These are phyloP conservation scores for Solanum tarijense DNA, from an alignment of 257 asterid species.

Conservation along the genomic window DNA sequence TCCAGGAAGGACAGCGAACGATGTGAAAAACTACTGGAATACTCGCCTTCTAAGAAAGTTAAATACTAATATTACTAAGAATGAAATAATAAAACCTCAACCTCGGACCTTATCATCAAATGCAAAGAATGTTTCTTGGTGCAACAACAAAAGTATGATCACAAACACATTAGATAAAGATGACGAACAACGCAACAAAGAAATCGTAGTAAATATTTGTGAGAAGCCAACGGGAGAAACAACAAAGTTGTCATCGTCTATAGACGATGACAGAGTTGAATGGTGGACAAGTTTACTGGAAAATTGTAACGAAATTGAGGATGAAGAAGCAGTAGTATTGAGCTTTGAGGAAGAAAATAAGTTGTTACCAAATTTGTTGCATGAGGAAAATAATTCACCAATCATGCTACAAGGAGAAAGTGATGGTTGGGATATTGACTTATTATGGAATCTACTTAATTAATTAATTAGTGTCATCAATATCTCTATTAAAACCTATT, in stretches of 20 bases:
- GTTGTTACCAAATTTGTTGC: neutral
- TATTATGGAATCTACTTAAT: neutral
- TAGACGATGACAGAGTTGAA: neutral
- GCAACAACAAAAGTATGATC: neutral
- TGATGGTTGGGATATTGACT: neutral
- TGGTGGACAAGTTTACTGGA: neutral
- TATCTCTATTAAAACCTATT: neutral
- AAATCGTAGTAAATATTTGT: neutral
- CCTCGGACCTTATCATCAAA: neutral
- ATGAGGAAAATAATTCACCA: neutral
- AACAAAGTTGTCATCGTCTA: neutral
- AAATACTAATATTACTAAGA: neutral
- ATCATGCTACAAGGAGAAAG: neutral
- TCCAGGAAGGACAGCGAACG: conserved; percentile 73
- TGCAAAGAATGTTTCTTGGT: neutral
- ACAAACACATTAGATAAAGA: neutral
- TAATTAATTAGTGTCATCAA: neutral
- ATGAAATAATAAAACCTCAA: neutral
- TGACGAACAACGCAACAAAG: neutral
- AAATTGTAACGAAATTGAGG: neutral
- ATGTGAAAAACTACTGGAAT: conserved; percentile 66
- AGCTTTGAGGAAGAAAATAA: neutral
- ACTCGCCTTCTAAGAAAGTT: conserved; percentile 12
- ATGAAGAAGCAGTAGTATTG: neutral
- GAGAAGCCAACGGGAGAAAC: neutral